Conservation (phyloP, 306 rosid genomes). For the Ceratonia siliqua region DNA sequence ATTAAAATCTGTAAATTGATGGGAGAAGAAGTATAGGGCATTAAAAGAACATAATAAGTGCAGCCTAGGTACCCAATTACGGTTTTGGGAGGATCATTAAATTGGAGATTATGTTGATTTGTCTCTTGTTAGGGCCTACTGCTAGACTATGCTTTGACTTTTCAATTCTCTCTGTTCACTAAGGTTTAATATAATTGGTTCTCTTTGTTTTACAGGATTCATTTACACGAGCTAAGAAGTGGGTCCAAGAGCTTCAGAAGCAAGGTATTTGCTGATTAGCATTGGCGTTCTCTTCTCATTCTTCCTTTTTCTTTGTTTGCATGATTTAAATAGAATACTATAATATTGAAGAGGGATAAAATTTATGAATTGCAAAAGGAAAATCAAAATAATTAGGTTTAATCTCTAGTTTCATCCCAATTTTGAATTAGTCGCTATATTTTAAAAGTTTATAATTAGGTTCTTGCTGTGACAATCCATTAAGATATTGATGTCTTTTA, state of each 20-base stretch:
- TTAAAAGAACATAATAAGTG: neutral
- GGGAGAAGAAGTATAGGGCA: neutral
- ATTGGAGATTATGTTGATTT: neutral
- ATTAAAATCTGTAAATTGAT: conserved; percentile 1
- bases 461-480: neutral
- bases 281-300: conserved; percentile 1
- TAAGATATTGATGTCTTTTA: neutral
- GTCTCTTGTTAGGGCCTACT: neutral
- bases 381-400: neutral
- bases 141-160: neutral
- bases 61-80: neutral
- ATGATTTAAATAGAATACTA: neutral
- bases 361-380: conserved; percentile 1
- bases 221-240: conserved; percentile 45
- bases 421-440: neutral
- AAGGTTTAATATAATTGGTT: neutral
- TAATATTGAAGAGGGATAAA: neutral
- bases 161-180: neutral
- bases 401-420: neutral
- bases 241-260: conserved; percentile 47
- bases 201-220: conserved; percentile 35
- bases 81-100: neutral
- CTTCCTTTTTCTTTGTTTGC: neutral
- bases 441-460: neutral
- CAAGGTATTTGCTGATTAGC: conserved; percentile 41